phyloP scores from a whole-genome alignment of 2,329 filamentous ascomycete species.

The Mariannaea sp. region DNA sequence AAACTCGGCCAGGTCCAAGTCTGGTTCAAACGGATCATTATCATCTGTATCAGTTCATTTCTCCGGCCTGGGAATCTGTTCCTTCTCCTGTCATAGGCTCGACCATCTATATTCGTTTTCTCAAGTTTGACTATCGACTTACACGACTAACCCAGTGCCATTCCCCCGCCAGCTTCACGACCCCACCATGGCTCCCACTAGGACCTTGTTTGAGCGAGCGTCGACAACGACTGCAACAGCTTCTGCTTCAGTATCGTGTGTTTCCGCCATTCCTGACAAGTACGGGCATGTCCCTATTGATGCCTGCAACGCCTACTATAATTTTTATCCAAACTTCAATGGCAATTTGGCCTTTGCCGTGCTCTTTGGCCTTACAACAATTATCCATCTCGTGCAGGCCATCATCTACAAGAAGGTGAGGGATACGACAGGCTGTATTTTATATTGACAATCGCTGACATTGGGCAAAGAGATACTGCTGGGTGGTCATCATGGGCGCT shows the following conservation, averaged over 20 bases:
- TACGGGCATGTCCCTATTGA: slow-evolving; percentile 41
- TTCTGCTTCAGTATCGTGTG: slow-evolving; percentile 39
- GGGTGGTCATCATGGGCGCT: slow-evolving; percentile 48
- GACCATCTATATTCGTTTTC: no score
- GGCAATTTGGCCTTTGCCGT: slow-evolving; percentile 42
- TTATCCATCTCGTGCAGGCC: slow-evolving; percentile 38
- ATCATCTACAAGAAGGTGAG: slow-evolving; percentile 40
- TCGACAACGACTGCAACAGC: slow-evolving; percentile 42
- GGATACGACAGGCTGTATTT: background rate
- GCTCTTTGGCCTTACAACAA: slow-evolving; percentile 39
- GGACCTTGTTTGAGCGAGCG: slow-evolving; percentile 10
- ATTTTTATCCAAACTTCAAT: slow-evolving; percentile 41
- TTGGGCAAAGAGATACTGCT: slow-evolving; percentile 40
- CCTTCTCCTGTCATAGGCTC: no score
- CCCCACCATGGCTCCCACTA: slow-evolving; percentile 32
- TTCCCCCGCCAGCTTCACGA: no score
- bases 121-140: background rate
- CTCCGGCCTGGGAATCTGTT: background rate
- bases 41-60: background rate
- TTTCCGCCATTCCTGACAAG: slow-evolving; percentile 40
- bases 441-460: background rate
- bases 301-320: slow-evolving; percentile 42
- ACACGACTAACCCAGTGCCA: background rate
- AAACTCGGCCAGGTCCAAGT: slow-evolving; percentile 7
- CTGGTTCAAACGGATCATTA: background rate